Evolutionary conservation across 1,284 basidiomycete genomes (phyloP).

Genomic region (Ganoderma boninense): DNA sequence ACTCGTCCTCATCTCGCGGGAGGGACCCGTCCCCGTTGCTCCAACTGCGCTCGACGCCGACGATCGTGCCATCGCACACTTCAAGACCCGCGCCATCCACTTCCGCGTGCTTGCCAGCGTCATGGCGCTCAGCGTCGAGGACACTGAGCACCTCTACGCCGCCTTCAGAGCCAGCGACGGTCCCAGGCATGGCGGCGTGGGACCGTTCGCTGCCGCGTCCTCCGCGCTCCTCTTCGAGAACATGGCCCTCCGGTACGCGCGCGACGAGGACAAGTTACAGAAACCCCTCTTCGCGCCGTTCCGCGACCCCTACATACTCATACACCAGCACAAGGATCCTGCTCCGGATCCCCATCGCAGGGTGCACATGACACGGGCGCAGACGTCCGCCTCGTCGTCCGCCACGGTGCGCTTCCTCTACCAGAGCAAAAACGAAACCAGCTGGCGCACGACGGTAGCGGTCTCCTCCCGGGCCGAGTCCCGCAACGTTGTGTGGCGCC

Average conservation of each 20-base stretch:
- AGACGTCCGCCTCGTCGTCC: neutral
- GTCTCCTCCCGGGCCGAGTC: too few relatives aligned
- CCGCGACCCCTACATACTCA: neutral
- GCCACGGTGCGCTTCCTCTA: neutral
- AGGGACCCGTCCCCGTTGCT: neutral
- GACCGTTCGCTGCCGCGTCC: neutral
- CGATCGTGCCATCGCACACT: neutral
- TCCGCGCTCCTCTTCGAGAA: neutral
- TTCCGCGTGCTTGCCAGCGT: neutral
- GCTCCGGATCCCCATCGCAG: neutral
- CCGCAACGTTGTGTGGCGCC: too few relatives aligned
- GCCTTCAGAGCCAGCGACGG: neutral
- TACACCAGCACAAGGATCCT: too few relatives aligned
- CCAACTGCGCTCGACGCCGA: neutral
- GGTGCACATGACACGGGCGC: neutral
- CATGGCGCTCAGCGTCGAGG: neutral
- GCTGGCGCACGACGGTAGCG: neutral
- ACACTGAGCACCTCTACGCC: neutral
- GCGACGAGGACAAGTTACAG: neutral
- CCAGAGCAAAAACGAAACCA: neutral
- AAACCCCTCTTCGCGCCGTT: neutral
- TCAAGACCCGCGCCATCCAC: neutral
- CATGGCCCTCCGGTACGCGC: neutral
- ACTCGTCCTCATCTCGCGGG: neutral
- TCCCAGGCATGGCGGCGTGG: too few relatives aligned